Conservation (phyloP, 2,329 filamentous ascomycete species). For the Blumeria graminis region DNA sequence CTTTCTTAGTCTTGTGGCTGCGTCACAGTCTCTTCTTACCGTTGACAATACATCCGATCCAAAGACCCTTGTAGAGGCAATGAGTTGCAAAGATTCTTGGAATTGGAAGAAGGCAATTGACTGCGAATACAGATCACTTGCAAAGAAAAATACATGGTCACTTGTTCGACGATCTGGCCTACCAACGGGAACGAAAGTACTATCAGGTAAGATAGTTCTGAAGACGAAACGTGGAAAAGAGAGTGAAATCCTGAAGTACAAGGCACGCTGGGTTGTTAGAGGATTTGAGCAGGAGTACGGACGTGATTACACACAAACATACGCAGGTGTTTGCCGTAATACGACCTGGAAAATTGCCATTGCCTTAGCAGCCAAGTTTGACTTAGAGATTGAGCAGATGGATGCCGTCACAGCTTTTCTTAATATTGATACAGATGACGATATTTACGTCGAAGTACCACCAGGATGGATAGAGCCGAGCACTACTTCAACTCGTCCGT, state of each 20-base stretch:
- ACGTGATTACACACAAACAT: no score
- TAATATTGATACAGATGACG: neutral
- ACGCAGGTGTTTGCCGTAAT: neutral
- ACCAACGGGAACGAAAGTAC: neutral
- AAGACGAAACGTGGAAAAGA: conserved; percentile 1
- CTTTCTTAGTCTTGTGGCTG: no score
- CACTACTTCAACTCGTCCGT: neutral
- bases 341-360: neutral
- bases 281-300: no score
- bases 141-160: neutral
- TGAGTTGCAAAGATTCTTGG: no score
- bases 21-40: no score
- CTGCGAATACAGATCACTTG: no score
- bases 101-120: no score
- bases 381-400: neutral
- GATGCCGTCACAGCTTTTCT: neutral
- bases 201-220: neutral
- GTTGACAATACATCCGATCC: no score
- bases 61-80: no score
- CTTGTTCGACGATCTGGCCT: neutral
- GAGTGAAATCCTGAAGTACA: neutral
- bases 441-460: neutral
- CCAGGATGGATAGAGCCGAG: neutral
- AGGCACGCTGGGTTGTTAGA: neutral
- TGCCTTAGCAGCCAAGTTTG: neutral